These are phyloP conservation scores for Smithsoniella earleae DNA, from an alignment of 163 green algal species.

Conservation along the genomic window DNA sequence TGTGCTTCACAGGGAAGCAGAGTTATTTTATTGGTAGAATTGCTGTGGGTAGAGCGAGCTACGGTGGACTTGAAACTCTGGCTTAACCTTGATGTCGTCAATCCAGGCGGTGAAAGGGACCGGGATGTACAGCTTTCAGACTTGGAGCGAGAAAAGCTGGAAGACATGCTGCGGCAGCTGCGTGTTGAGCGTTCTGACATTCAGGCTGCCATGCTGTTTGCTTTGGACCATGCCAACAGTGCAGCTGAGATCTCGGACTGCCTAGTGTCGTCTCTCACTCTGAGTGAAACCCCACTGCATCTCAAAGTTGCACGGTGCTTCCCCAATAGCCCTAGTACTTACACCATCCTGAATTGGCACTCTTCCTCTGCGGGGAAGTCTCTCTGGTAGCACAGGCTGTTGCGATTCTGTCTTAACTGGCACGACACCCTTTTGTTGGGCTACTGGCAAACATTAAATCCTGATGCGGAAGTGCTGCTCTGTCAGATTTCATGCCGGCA, in stretches of 20 bases:
- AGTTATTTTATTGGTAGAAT: neutral
- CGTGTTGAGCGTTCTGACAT: conserved; percentile 63
- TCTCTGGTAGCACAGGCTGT: too few relatives aligned
- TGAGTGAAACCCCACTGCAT: conserved; percentile 69
- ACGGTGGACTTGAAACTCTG: too few relatives aligned
- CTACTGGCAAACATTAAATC: too few relatives aligned
- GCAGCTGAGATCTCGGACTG: conserved; percentile 62
- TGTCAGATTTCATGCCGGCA: too few relatives aligned
- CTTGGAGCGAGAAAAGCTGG: conserved; percentile 61
- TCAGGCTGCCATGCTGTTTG: conserved; percentile 83
- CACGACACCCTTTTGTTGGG: too few relatives aligned
- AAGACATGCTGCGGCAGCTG: conserved; percentile 72
- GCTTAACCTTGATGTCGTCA: conserved; percentile 40
- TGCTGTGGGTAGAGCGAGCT: neutral
- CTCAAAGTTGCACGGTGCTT: conserved; percentile 52
- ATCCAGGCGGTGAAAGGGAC: conserved; percentile 37
- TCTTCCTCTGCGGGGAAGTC: too few relatives aligned
- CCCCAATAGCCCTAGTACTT: too few relatives aligned
- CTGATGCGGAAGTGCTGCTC: too few relatives aligned
- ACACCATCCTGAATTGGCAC: neutral
- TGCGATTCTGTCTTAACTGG: too few relatives aligned
- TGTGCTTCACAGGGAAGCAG: neutral
- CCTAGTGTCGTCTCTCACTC: conserved; percentile 64
- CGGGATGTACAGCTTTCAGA: conserved; percentile 50
- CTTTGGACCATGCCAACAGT: conserved; percentile 75